Percentiles rank a stretch among this genome's conserved stretches.
These are phyloP conservation scores for Globisporangium rhizosaccharum DNA, from an alignment of 352 stramenopile genomes.

Conservation along the genomic window DNA sequence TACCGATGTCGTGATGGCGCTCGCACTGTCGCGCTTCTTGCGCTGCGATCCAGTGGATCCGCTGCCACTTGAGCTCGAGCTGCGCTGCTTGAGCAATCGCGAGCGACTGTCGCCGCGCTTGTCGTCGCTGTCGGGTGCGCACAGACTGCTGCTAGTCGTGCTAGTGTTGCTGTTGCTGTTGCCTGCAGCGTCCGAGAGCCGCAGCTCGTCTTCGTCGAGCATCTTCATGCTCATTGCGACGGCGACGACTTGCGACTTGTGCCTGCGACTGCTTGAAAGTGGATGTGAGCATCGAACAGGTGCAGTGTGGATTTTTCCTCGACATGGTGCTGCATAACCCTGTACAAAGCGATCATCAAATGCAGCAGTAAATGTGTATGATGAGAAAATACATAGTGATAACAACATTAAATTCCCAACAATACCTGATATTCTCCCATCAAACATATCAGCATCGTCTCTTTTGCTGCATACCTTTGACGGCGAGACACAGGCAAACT, in stretches of 20 bases:
- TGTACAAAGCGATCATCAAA: background rate
- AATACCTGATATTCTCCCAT: too few species aligned
- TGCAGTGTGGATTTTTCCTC: too few species aligned
- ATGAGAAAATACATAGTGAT: too few species aligned
- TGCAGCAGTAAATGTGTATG: too few species aligned
- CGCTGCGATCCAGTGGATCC: background rate
- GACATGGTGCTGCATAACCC: background rate
- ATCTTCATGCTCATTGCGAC: constrained; percentile 30
- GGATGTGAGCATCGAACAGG: too few species aligned
- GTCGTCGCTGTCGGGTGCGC: constrained; percentile 1
- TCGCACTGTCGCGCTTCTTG: constrained; percentile 9
- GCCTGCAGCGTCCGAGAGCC: constrained; percentile 8
- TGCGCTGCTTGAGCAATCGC: constrained; percentile 17
- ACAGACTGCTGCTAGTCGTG: background rate
- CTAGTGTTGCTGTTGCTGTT: background rate
- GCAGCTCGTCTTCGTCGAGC: constrained; percentile 12
- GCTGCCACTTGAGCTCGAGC: constrained; percentile 14
- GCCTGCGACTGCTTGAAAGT: too few species aligned
- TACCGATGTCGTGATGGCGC: background rate
- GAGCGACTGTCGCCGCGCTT: constrained; percentile 12
- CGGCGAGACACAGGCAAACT: too few species aligned
- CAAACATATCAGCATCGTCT: too few species aligned
- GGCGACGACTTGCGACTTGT: too few species aligned
- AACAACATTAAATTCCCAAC: too few species aligned
- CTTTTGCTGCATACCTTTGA: too few species aligned